Conservation (phyloP, 2,329 filamentous ascomycete genomes). For the Davidsoniella virescens region DNA sequence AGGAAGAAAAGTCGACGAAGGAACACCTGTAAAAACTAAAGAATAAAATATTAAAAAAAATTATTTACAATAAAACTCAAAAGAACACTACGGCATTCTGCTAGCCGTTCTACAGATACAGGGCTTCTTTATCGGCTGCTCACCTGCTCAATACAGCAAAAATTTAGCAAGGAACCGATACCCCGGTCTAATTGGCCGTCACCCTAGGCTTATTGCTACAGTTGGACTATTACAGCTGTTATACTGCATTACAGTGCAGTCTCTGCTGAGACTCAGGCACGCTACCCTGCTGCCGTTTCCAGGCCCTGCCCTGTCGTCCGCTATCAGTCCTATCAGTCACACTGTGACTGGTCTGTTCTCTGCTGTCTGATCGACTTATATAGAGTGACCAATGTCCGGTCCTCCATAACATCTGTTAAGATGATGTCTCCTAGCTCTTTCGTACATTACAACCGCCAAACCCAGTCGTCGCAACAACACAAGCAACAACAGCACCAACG, state of each 20-base stretch:
- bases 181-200: not conserved
- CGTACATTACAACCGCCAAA: constrained; percentile 13
- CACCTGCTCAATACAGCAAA: constrained; percentile 7
- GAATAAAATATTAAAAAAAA: not conserved
- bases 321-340: not conserved
- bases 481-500: not conserved
- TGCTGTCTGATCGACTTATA: constrained; percentile 3
- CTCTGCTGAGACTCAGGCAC: constrained; percentile 3
- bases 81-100: constrained; percentile 8
- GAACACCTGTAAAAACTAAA: not conserved
- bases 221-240: too few species aligned
- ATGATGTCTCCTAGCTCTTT: constrained; percentile 17
- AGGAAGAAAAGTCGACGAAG: not conserved
- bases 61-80: not conserved
- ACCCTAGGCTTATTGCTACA: not conserved
- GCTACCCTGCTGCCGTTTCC: not conserved
- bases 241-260: too few species aligned
- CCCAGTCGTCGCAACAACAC: not conserved
- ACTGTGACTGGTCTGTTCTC: constrained; percentile 1
- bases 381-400: constrained; percentile 11
- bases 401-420: constrained; percentile 1
- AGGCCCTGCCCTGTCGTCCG: not conserved
- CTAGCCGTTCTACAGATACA: not conserved
- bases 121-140: constrained; percentile 5
- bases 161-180: not conserved